Conservation (phyloP, 306 rosid genomes). For the Erythrophleum fordii region DNA sequence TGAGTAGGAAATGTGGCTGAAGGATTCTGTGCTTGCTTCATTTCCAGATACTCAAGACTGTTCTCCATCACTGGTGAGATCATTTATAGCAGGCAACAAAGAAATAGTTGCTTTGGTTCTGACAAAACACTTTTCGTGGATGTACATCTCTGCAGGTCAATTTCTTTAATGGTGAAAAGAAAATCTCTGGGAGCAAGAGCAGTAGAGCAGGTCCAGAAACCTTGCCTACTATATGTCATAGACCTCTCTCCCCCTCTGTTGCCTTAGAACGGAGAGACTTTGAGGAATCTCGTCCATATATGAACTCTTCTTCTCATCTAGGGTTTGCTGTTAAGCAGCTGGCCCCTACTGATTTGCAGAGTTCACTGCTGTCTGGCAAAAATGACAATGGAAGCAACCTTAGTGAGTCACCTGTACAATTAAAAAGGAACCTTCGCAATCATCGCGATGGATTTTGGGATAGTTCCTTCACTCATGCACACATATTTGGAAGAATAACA, state of each 20-base stretch:
- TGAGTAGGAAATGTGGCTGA: conserved; percentile 94
- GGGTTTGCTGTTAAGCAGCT: conserved; percentile 87
- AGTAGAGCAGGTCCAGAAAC: conserved; percentile 53
- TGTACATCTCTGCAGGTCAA: conserved; percentile 64
- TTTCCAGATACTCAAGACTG: conserved; percentile 82
- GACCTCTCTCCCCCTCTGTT: conserved; percentile 67
- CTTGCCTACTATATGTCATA: conserved; percentile 56
- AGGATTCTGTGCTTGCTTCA: conserved; percentile 74
- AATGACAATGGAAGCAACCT: conserved; percentile 48
- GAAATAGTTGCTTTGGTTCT: conserved; percentile 34
- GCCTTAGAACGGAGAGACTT: conserved; percentile 65
- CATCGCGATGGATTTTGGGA: conserved; percentile 63
- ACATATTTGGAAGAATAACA: conserved; percentile 56
- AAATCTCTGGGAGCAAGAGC: conserved; percentile 59
- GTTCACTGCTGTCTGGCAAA: conserved; percentile 65
- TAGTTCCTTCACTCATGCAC: conserved; percentile 46
- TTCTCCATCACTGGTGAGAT: conserved; percentile 84
- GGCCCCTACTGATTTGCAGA: conserved; percentile 74
- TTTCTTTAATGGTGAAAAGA: conserved; percentile 77
- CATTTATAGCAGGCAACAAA: conserved; percentile 36
- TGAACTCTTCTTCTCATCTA: conserved; percentile 65
- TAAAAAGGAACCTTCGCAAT: conserved; percentile 75
- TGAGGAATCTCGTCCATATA: conserved; percentile 61
- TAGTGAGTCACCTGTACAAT: conserved; percentile 61
- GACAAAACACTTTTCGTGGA: conserved; percentile 27